Base-by-base conservation (phyloP, 2,329 filamentous ascomycete species). In the Aspergillus jensenii region DNA sequence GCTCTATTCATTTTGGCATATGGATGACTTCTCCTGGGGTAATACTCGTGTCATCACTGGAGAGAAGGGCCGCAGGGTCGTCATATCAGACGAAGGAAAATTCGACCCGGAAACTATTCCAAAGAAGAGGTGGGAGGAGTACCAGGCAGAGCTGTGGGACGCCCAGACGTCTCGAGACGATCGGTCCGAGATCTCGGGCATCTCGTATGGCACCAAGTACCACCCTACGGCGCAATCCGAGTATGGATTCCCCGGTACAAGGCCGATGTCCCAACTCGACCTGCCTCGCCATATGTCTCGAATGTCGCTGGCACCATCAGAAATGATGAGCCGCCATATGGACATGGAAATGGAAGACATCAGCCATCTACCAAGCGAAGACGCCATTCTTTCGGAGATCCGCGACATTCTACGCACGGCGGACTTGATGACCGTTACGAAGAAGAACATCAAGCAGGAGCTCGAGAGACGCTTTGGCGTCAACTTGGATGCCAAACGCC, bases 11-110 rank as follows among this genome's bases (percentile, higher is more conserved):
- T 99, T 99, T 84, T 99, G 95, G 95, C 86, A 97, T 79, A 98
- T 98, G 95, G 95, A 99, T 76, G 95, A 99, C 78, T 99, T 99
- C 85, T 90, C 90, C 68, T 99, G 95, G 95, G 95, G 95, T 78
- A 99, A 97, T 78, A 99, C 95, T 41, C 93, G 95, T 86, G 86
- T 99, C 58, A 92, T 99, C 63, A 95, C 90, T 7, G 95, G 95
- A 73, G 95, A 99, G 74, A 88, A 89, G 75, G 95, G 95, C 63
- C 89, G 91, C 74, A 93, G 97, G 81, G 81, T 98, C 61, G 86
- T 99, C 67, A 89, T 99, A 65, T 91, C 92, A 1, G 95, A 99
- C 74, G 95, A 99, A 79, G 95, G 95, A 80, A 97, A 96, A 76
- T 99, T 98, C 71, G 95, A 99, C 71, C 93, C 95, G 14, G 82